Evolutionary conservation across 2,329 filamentous ascomycete species (phyloP).

Genomic region (Fusarium armeniacum): DNA sequence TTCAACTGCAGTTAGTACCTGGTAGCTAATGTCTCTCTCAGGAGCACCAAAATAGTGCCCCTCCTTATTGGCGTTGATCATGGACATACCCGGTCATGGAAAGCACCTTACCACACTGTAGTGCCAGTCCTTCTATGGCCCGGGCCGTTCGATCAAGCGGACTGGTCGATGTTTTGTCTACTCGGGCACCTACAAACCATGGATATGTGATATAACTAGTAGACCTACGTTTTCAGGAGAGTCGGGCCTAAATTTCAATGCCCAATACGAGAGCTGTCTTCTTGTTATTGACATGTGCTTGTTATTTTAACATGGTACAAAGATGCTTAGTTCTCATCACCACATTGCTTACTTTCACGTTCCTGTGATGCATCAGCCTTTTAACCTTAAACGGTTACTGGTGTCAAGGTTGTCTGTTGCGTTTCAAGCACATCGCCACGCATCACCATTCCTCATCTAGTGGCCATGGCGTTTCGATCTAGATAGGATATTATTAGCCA

Average conservation of each 20-base stretch:
- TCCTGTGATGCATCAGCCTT: constrained; percentile 29
- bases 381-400: constrained; percentile 14
- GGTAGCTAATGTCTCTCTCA: background rate
- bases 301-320: background rate
- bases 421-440: constrained; percentile 33
- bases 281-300: background rate
- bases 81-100: constrained; percentile 10
- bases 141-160: constrained; percentile 26
- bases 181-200: background rate
- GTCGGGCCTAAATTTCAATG: background rate
- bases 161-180: background rate
- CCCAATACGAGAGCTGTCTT: background rate
- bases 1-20: constrained; percentile 6
- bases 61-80: constrained; percentile 26
- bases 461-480: constrained; percentile 24
- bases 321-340: background rate
- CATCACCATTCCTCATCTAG: constrained; percentile 40
- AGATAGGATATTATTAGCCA: constrained; percentile 10
- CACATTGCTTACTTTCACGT: constrained; percentile 4
- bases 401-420: constrained; percentile 23
- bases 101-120: background rate
- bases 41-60: constrained; percentile 7
- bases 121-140: constrained; percentile 24
- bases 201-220: background rate
- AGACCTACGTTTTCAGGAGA: background rate